Conservation (phyloP, 371 early-diverging fungal species). For the Apophysomyces elegans region DNA sequence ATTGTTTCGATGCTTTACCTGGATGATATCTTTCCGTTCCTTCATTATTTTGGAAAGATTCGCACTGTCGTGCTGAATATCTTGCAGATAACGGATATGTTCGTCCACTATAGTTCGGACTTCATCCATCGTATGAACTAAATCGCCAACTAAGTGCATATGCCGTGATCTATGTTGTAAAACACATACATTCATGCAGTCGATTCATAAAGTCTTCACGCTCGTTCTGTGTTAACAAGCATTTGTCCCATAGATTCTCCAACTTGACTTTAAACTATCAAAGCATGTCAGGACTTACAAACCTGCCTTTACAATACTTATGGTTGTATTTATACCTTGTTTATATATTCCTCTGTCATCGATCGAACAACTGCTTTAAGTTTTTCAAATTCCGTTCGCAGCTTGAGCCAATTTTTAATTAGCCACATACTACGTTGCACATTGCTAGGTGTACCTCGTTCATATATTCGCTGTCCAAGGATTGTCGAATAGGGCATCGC, state of each 20-base stretch:
- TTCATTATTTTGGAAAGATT: slow-evolving; percentile 58
- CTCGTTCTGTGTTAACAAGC: slow-evolving; percentile 48
- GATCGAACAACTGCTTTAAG: slow-evolving; percentile 36
- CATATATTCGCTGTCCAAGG: slow-evolving; percentile 16
- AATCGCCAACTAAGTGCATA: slow-evolving; percentile 9
- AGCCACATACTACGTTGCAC: not conserved
- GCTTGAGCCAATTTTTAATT: slow-evolving; percentile 10
- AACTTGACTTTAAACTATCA: slow-evolving; percentile 39
- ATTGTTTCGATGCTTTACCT: slow-evolving; percentile 30
- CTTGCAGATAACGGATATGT: slow-evolving; percentile 46
- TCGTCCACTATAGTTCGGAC: slow-evolving; percentile 34
- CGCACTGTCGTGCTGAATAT: slow-evolving; percentile 42
- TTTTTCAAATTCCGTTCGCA: slow-evolving; percentile 23
- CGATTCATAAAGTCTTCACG: slow-evolving; percentile 47
- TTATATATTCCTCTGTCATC: slow-evolving; percentile 45
- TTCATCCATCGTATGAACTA: slow-evolving; percentile 44
- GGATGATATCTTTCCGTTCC: slow-evolving; percentile 59
- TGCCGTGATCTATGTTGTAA: not conserved
- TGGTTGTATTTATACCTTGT: slow-evolving; percentile 27
- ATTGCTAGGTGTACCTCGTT: slow-evolving; percentile 19
- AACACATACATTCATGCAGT: slow-evolving; percentile 32
- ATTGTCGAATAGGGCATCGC: slow-evolving; percentile 19
- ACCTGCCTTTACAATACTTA: not conserved
- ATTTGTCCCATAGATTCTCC: slow-evolving; percentile 47
- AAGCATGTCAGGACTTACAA: not conserved